Percentiles rank a stretch among this genome's conserved stretches.
Evolutionary conservation across 768 basidiomycete species (phyloP).

Genomic region (Hebeloma cylindrosporum): DNA sequence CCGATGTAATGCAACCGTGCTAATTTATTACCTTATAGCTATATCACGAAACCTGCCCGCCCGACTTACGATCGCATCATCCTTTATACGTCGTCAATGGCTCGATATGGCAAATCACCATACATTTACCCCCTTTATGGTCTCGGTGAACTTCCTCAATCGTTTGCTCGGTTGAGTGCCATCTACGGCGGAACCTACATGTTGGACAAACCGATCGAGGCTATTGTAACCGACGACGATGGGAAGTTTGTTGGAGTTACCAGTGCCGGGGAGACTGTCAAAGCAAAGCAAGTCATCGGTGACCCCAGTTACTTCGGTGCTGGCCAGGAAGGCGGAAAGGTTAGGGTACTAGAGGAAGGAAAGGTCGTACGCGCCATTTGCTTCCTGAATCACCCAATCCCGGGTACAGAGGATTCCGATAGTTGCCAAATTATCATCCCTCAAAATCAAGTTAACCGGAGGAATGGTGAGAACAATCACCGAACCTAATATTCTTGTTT

Average conservation of each 20-base stretch:
- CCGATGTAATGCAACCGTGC: not conserved
- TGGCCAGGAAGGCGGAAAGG: slow-evolving; percentile 65
- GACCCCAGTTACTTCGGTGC: slow-evolving; percentile 96
- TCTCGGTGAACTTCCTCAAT: slow-evolving; percentile 97
- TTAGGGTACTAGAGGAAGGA: slow-evolving; percentile 88
- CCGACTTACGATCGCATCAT: slow-evolving; percentile 92
- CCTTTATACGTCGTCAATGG: slow-evolving; percentile 98
- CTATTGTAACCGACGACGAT: slow-evolving; percentile 80
- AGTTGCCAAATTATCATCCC: slow-evolving; percentile 98
- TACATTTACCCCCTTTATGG: slow-evolving; percentile 99
- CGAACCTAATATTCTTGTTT: not conserved
- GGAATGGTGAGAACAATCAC: slow-evolving; percentile 67
- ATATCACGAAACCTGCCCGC: slow-evolving; percentile 90
- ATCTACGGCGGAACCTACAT: slow-evolving; percentile 99
- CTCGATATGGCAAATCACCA: slow-evolving; percentile 97
- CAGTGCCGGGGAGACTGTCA: slow-evolving; percentile 87
- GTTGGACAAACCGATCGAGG: slow-evolving; percentile 93
- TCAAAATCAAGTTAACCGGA: slow-evolving; percentile 93
- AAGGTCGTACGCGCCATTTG: slow-evolving; percentile 97
- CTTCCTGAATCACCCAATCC: slow-evolving; percentile 96
- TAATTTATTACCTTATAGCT: slow-evolving; percentile 49
- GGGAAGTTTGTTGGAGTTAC: slow-evolving; percentile 95
- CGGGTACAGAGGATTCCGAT: slow-evolving; percentile 94
- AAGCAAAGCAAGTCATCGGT: slow-evolving; percentile 96
- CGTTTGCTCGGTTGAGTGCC: slow-evolving; percentile 96